Base-by-base conservation (phyloP, 352 stramenopile species). In the Pythium pectinolyticum region DNA sequence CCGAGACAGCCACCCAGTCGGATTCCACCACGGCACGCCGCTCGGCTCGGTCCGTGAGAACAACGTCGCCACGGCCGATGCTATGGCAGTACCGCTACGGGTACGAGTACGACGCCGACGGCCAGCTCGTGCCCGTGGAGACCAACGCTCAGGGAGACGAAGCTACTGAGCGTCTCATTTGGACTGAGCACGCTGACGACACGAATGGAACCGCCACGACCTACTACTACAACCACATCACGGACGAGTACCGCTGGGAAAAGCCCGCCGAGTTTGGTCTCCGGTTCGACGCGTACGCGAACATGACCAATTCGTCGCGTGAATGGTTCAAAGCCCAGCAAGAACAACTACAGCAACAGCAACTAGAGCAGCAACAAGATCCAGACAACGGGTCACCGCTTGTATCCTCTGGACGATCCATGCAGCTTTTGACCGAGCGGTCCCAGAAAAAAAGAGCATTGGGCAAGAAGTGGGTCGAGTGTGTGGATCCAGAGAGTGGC, bases 391-490 rank as follows among this genome's bases (percentile, higher is more conserved):
- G n/a, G n/a, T n/a, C n/a, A 31, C 40, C 34, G 28, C 47, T 1
- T n/a, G 47, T 50, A 3, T 57, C 55, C 2, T 47, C 57, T 2
- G 52, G 63, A 2, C 39, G 22, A 43, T n/a, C n/a, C n/a, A 11
- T 25, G 17, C 40, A 30, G 46, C 65, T 65, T 20, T 41, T 70
- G 12, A 65, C 63, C 1, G 63, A 65, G 27, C 63, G 63, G 3
- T 70, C 64, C 3, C 54, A 63, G 32, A 67, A 61, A 28, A 52
- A 14, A 39, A 78, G 81, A 19, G 43, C 62, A 15, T 70, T 92
- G 4, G 82, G 80, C 19, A 80, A 78, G 49, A 89, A 89, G 40
- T 97, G 91, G 91, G 65, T 94, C 46, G 88, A 97, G 59, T 74
- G 80, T 45, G 66, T 91, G 25, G 88, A 98, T 60, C 57, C 72